Evolutionary conservation across 305 asterid genomes (phyloP).

Genomic region (Lippia alba): DNA sequence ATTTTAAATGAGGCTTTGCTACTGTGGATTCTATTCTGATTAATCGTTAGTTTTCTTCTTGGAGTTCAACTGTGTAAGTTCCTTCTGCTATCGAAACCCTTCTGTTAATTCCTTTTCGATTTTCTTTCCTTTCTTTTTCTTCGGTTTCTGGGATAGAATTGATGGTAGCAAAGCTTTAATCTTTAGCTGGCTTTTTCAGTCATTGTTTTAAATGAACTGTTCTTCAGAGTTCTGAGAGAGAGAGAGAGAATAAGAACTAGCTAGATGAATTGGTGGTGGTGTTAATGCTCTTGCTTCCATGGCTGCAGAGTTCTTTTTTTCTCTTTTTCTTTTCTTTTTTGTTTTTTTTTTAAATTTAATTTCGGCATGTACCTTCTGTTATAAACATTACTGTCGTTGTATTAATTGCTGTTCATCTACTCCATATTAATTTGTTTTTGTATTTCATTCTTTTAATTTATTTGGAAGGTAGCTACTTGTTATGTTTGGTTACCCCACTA

Average conservation of each 20-base stretch:
- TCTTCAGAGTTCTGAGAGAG: slow-evolving; percentile 28
- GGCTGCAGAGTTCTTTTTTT: slow-evolving; percentile 18
- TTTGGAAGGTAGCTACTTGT: slow-evolving; percentile 30
- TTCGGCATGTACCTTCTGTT: slow-evolving; percentile 42
- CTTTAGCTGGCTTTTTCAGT: slow-evolving; percentile 25
- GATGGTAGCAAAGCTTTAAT: slow-evolving; percentile 57
- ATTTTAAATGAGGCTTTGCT: slow-evolving; percentile 51
- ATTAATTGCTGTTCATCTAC: slow-evolving; percentile 51
- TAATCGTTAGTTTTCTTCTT: slow-evolving; percentile 32
- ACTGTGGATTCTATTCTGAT: slow-evolving; percentile 70
- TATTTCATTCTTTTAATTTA: slow-evolving; percentile 32
- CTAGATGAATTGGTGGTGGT: background rate
- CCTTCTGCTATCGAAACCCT: slow-evolving; percentile 25
- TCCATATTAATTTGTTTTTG: slow-evolving; percentile 20
- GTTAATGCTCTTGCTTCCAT: slow-evolving; percentile 40
- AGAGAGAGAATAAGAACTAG: slow-evolving; percentile 7
- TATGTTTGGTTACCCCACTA: slow-evolving; percentile 6
- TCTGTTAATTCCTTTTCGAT: background rate
- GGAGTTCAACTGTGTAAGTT: slow-evolving; percentile 36
- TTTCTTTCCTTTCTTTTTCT: no score
- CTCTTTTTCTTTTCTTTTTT: background rate
- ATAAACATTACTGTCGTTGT: slow-evolving; percentile 39
- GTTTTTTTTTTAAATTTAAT: background rate
- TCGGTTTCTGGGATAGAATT: slow-evolving; percentile 51
- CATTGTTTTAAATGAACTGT: slow-evolving; percentile 34